These are phyloP conservation scores for Scheffersomyces illinoinensis DNA, from an alignment of 1,139 yeast species.

Conservation along the genomic window DNA sequence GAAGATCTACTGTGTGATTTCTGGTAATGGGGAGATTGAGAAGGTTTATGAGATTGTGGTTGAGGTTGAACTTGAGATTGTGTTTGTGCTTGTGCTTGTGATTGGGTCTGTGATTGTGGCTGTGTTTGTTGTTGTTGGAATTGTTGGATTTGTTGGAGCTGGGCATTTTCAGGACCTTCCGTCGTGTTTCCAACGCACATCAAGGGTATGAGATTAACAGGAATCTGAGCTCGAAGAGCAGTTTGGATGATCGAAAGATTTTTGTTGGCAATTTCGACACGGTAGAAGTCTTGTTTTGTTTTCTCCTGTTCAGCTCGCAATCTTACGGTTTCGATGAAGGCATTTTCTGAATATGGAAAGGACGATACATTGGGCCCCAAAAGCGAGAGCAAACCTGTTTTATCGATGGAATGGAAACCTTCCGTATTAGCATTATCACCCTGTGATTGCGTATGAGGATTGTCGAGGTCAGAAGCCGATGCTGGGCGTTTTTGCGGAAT, in stretches of 20 bases:
- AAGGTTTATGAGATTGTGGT: not conserved
- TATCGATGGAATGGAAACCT: slow-evolving; percentile 5
- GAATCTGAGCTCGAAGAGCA: slow-evolving; percentile 66
- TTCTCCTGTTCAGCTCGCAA: slow-evolving; percentile 76
- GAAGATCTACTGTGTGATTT: slow-evolving; percentile 7
- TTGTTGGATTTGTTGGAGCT: not conserved
- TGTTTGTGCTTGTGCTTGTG: slow-evolving; percentile 1
- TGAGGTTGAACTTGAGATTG: not conserved
- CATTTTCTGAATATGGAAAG: slow-evolving; percentile 65
- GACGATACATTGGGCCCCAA: slow-evolving; percentile 54
- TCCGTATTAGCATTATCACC: slow-evolving; percentile 2
- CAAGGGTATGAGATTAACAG: slow-evolving; percentile 65
- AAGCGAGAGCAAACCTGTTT: slow-evolving; percentile 30
- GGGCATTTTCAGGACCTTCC: not conserved
- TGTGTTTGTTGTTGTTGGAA: slow-evolving; percentile 2
- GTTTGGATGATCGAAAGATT: slow-evolving; percentile 62
- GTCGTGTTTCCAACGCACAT: slow-evolving; percentile 45
- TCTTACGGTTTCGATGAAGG: slow-evolving; percentile 62
- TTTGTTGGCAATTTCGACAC: slow-evolving; percentile 60
- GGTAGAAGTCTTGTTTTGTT: slow-evolving; percentile 79
- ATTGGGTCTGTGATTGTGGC: slow-evolving; percentile 2
- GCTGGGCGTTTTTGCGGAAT: slow-evolving; percentile 1
- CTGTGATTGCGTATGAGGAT: slow-evolving; percentile 1
- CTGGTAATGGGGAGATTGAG: slow-evolving; percentile 1
- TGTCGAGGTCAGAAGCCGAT: not conserved